A percentile compares a stretch with the other conserved stretches of the same genome.
Evolutionary conservation across 441 rosid genomes (phyloP).

Genomic region (Adansonia madagascariensis): DNA sequence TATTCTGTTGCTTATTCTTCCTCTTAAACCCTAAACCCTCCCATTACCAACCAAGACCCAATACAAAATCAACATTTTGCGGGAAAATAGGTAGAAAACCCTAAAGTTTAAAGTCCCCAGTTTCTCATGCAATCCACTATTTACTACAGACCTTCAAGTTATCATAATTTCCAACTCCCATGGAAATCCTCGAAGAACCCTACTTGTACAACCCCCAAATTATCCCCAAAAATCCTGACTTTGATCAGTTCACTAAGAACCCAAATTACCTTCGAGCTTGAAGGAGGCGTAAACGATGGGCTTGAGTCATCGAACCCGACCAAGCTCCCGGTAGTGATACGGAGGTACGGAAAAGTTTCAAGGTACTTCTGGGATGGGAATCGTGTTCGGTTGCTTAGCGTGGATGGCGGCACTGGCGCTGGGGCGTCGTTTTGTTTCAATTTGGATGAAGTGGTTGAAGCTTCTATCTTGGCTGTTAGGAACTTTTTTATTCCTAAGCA

Average conservation of each 20-base stretch:
- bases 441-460: conserved; percentile 42
- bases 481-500: conserved; percentile 80
- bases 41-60: conserved; percentile 10
- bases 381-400: conserved; percentile 45
- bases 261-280: conserved; percentile 47
- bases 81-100: conserved; percentile 23
- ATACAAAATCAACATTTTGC: conserved; percentile 20
- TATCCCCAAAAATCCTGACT: conserved; percentile 22
- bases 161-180: conserved; percentile 26
- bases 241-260: conserved; percentile 39
- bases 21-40: conserved; percentile 33
- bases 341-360: conserved; percentile 55
- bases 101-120: not conserved
- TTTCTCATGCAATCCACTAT: conserved; percentile 55
- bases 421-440: conserved; percentile 41
- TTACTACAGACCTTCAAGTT: conserved; percentile 33
- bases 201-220: conserved; percentile 25
- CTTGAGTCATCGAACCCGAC: conserved; percentile 30
- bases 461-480: conserved; percentile 50
- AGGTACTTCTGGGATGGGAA: conserved; percentile 70
- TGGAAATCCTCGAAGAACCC: conserved; percentile 36
- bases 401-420: conserved; percentile 47
- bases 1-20: not conserved
- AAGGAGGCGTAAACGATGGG: conserved; percentile 37
- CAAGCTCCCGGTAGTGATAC: conserved; percentile 57